Evolutionary conservation across 2,329 filamentous ascomycete species (phyloP).

Genomic region (Stagonosporopsis vannaccii): DNA sequence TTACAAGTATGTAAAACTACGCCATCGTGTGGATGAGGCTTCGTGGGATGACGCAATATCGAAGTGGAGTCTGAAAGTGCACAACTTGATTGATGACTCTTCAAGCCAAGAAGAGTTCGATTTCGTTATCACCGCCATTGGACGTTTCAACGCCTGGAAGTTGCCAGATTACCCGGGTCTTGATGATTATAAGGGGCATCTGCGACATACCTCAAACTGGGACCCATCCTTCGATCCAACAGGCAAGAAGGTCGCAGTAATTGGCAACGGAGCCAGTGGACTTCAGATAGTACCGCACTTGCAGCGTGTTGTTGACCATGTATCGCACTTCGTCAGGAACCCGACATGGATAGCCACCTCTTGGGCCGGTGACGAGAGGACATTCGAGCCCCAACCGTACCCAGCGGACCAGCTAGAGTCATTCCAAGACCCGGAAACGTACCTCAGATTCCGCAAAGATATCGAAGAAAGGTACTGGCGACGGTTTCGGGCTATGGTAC

Average conservation of each 20-base stretch:
- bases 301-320: conserved; percentile 59
- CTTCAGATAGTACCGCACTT: conserved; percentile 69
- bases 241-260: conserved; percentile 66
- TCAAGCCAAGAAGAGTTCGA: conserved; percentile 37
- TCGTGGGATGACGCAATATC: conserved; percentile 48
- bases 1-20: conserved; percentile 49
- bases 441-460: conserved; percentile 58
- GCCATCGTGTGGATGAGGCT: conserved; percentile 48
- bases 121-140: conserved; percentile 49
- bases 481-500: conserved; percentile 50
- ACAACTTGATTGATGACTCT: conserved; percentile 55
- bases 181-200: conserved; percentile 37
- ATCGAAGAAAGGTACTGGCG: conserved; percentile 67
- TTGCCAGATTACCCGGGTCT: conserved; percentile 41
- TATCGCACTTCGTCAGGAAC: conserved; percentile 63
- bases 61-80: conserved; percentile 68
- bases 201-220: conserved; percentile 44
- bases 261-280: conserved; percentile 70
- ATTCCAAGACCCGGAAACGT: conserved; percentile 67
- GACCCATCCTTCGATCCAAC: conserved; percentile 57
- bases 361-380: conserved; percentile 57
- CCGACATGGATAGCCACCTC: conserved; percentile 65
- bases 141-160: conserved; percentile 44
- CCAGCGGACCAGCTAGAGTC: conserved; percentile 61
- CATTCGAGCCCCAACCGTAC: conserved; percentile 53